These are phyloP conservation scores for Daldinia concentrica DNA, from an alignment of 495 filamentous ascomycete genomes.

Conservation along the genomic window DNA sequence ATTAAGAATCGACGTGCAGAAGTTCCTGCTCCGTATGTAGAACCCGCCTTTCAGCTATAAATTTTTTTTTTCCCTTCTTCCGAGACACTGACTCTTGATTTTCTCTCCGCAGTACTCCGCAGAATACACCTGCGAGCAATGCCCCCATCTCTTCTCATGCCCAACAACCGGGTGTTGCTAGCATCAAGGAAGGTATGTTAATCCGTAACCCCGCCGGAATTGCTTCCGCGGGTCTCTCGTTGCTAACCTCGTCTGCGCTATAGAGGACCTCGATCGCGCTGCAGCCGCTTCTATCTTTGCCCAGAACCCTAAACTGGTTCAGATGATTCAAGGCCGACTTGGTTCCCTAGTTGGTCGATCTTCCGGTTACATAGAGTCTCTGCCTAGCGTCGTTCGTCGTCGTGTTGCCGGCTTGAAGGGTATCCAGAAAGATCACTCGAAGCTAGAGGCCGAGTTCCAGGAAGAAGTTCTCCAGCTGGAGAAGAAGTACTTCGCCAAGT, in stretches of 20 bases:
- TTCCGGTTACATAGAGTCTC: conserved; percentile 96
- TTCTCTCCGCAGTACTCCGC: conserved; percentile 75
- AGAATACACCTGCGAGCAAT: conserved; percentile 93
- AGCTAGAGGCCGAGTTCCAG: conserved; percentile 97
- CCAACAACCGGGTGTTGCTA: conserved; percentile 91
- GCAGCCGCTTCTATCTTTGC: conserved; percentile 91
- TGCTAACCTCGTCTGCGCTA: conserved; percentile 30
- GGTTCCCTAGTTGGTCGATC: conserved; percentile 92
- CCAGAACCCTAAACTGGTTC: conserved; percentile 89
- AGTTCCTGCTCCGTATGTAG: conserved; percentile 45
- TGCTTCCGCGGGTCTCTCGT: conserved; percentile 27
- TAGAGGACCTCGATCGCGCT: conserved; percentile 90
- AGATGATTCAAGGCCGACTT: conserved; percentile 97
- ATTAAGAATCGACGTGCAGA: conserved; percentile 49
- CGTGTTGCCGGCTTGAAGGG: conserved; percentile 96
- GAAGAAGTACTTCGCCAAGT: conserved; percentile 99
- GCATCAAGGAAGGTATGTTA: conserved; percentile 93
- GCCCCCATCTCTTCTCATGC: conserved; percentile 98
- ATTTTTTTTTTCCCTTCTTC: conserved; percentile 20
- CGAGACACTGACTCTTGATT: conserved; percentile 42
- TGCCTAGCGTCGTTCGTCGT: conserved; percentile 86
- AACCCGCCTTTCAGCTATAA: conserved; percentile 9
- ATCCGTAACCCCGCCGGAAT: conserved; percentile 12
- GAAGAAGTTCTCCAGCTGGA: conserved; percentile 97
- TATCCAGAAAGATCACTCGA: conserved; percentile 97